Conservation (phyloP, 176 grass and related monocot genomes). For the barley (Hordeum vulgare) region DNA sequence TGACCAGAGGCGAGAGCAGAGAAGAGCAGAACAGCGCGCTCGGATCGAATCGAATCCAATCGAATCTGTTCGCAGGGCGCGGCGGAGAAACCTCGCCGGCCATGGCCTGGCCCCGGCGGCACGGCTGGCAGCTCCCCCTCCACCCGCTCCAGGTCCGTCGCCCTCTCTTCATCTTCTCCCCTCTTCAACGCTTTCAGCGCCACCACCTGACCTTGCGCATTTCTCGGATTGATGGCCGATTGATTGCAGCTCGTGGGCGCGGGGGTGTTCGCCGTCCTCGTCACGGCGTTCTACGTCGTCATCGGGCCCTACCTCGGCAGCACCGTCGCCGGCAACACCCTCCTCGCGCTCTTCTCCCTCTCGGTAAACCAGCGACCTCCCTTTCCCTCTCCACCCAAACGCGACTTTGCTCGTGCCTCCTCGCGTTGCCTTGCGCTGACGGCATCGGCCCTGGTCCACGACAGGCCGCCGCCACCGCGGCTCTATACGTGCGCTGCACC, state of each 20-base stretch:
- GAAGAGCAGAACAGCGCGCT: background rate
- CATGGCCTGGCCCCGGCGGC: conserved; percentile 31
- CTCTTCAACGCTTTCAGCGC: background rate
- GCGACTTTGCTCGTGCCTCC: background rate
- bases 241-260: conserved; percentile 60
- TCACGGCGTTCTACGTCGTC: conserved; percentile 66
- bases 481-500: conserved; percentile 70
- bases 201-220: background rate
- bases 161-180: background rate
- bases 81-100: background rate
- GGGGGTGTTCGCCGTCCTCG: conserved; percentile 56
- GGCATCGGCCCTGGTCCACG: background rate
- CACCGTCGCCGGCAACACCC: conserved; percentile 37
- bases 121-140: conserved; percentile 89
- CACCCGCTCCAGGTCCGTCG: conserved; percentile 75
- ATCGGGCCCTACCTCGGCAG: conserved; percentile 71
- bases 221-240: background rate
- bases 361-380: conserved; percentile 14
- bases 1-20: background rate
- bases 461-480: conserved; percentile 41
- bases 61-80: background rate
- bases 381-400: background rate
- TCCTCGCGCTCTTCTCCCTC: conserved; percentile 62
- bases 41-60: background rate
- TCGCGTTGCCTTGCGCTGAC: background rate